Evolutionary conservation across 1,284 basidiomycete genomes (phyloP).

Genomic region (Cutaneotrichosporon cutaneum): DNA sequence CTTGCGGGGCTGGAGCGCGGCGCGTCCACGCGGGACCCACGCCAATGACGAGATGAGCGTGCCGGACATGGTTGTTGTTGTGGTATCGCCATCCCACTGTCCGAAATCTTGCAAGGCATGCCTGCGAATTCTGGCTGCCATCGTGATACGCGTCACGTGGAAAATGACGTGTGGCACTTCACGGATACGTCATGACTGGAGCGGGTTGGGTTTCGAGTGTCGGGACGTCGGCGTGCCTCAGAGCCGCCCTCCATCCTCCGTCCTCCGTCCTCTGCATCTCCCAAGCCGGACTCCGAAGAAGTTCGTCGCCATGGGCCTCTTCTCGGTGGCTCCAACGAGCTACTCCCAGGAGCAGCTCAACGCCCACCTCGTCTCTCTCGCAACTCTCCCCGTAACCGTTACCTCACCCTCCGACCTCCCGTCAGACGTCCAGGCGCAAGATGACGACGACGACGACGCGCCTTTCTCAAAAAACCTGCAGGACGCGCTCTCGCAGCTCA

Average conservation of each 20-base stretch:
- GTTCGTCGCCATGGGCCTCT: constrained; percentile 25
- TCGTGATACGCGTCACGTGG: constrained; percentile 1
- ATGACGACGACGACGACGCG: not conserved
- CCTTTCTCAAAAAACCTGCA: constrained; percentile 25
- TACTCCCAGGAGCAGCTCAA: constrained; percentile 48
- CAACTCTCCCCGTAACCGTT: constrained; percentile 45
- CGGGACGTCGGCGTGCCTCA: too few species aligned
- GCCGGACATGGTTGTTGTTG: constrained; percentile 43
- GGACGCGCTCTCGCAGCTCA: constrained; percentile 39
- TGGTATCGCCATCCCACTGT: not conserved
- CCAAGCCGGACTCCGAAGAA: not conserved
- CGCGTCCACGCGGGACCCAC: constrained; percentile 81
- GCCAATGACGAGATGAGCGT: constrained; percentile 59
- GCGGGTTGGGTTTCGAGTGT: not conserved
- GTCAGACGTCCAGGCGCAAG: not conserved
- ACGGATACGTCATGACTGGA: not conserved
- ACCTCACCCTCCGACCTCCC: constrained; percentile 12
- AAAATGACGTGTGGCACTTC: constrained; percentile 8
- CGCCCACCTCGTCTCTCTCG: constrained; percentile 42
- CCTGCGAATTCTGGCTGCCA: constrained; percentile 10
- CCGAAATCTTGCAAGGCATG: constrained; percentile 7
- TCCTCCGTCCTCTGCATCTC: not conserved
- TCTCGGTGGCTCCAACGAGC: constrained; percentile 32
- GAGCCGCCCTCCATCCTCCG: not conserved
- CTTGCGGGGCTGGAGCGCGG: constrained; percentile 74